Percentiles rank a stretch among this genome's conserved stretches.
phyloP scores from a whole-genome alignment of 305 asterid species.

The Solanum hybrid region DNA sequence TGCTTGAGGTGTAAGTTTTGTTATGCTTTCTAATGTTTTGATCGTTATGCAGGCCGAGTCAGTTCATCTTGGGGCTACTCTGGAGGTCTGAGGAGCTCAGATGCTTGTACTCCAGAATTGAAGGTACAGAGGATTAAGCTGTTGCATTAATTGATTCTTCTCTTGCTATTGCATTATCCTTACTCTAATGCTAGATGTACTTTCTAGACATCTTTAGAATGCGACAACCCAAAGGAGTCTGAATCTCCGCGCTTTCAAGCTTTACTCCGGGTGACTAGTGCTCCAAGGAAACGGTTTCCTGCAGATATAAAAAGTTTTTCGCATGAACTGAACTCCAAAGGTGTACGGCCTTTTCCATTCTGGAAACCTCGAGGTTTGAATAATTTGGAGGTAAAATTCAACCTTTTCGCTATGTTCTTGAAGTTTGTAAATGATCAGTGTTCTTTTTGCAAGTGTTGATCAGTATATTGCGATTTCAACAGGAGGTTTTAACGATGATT shows the following conservation, averaged over 20 bases:
- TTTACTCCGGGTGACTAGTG: constrained; percentile 98
- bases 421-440: constrained; percentile 7
- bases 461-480: constrained; percentile 21
- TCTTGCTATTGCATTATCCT: not conserved
- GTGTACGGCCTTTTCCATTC: constrained; percentile 96
- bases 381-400: constrained; percentile 74
- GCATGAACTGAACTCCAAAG: constrained; percentile 95
- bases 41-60: constrained; percentile 35
- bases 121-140: constrained; percentile 54
- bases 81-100: constrained; percentile 62
- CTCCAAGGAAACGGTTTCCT: constrained; percentile 95
- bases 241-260: constrained; percentile 99
- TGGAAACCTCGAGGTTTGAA: constrained; percentile 95
- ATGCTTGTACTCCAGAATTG: constrained; percentile 76
- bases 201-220: constrained; percentile 70
- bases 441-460: constrained; percentile 12
- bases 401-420: constrained; percentile 8
- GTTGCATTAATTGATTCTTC: not conserved
- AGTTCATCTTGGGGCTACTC: constrained; percentile 62
- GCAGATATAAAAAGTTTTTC: constrained; percentile 97
- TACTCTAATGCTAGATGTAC: not conserved
- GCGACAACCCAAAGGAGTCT: constrained; percentile 96
- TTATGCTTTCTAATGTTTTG: not conserved
- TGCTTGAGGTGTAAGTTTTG: not conserved
- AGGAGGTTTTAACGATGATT: constrained; percentile 92